Evolutionary conservation across 208 protist genomes (phyloP).

Genomic region (Leishmania tarentolae): DNA sequence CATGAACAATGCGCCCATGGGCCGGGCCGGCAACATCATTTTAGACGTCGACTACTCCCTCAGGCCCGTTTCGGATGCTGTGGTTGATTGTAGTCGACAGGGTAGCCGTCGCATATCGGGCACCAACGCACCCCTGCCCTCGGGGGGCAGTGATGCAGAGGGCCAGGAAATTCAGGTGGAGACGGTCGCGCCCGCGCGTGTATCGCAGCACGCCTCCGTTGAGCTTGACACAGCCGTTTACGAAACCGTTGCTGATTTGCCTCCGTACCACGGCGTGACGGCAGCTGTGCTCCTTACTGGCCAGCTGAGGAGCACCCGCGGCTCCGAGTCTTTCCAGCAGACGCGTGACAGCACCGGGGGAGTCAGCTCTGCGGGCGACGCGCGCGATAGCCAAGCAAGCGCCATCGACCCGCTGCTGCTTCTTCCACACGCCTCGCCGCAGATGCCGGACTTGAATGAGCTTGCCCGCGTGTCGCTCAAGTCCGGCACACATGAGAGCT

Average conservation of each 20-base stretch:
- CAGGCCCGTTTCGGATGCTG: conserved; percentile 20
- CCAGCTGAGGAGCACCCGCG: conserved; percentile 5
- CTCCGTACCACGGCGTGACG: conserved; percentile 11
- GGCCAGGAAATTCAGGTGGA: background rate
- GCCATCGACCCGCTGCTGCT: conserved; percentile 50
- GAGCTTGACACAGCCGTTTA: conserved; percentile 31
- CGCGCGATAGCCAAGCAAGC: conserved; percentile 11
- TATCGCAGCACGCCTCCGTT: conserved; percentile 27
- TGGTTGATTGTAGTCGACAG: conserved; percentile 10
- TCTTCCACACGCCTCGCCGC: conserved; percentile 35
- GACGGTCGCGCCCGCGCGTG: conserved; percentile 10
- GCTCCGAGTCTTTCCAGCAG: conserved; percentile 13
- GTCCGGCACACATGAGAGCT: background rate
- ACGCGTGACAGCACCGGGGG: conserved; percentile 14
- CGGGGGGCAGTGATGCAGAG: background rate
- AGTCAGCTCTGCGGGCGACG: conserved; percentile 1
- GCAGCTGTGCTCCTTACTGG: background rate
- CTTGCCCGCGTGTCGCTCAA: conserved; percentile 1
- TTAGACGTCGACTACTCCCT: conserved; percentile 86
- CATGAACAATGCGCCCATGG: conserved; percentile 84
- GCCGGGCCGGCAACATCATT: conserved; percentile 78
- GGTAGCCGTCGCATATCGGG: conserved; percentile 2
- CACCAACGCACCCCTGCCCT: background rate
- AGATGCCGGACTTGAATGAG: background rate
- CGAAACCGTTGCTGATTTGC: conserved; percentile 26